Percentiles rank a stretch among this genome's conserved stretches.
Conservation (phyloP, 352 stramenopile genomes). For the Phytopythium aichiense region DNA sequence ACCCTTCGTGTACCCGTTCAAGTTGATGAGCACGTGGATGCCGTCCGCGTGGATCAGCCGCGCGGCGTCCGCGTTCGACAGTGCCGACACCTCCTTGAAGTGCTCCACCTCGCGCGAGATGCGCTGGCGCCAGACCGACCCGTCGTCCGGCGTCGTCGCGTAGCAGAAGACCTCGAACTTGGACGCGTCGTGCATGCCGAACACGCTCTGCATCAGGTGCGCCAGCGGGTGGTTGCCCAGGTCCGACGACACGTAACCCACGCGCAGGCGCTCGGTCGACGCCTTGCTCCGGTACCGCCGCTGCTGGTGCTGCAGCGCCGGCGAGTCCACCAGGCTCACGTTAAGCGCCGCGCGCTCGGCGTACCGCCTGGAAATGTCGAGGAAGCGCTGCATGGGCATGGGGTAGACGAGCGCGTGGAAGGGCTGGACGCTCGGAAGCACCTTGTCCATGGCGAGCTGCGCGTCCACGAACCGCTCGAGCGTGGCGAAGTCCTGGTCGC, state of each 20-base stretch:
- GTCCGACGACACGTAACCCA: constrained; percentile 90
- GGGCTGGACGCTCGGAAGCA: constrained; percentile 88
- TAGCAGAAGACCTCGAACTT: constrained; percentile 92
- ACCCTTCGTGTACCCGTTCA: constrained; percentile 94
- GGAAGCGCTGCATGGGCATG: constrained; percentile 68
- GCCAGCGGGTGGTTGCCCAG: constrained; percentile 90
- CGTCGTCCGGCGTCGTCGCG: constrained; percentile 70
- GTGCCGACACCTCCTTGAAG: constrained; percentile 77
- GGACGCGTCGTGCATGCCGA: constrained; percentile 83
- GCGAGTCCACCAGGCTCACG: constrained; percentile 82
- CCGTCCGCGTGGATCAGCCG: constrained; percentile 79
- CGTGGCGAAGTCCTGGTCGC: constrained; percentile 72
- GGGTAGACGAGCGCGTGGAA: constrained; percentile 93
- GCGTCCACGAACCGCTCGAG: constrained; percentile 63
- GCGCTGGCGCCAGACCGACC: constrained; percentile 75
- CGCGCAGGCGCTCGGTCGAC: constrained; percentile 61
- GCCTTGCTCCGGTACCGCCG: constrained; percentile 58
- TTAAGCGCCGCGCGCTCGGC: constrained; percentile 85
- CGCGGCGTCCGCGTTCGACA: constrained; percentile 65
- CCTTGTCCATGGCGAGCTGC: constrained; percentile 47
- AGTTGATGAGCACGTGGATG: constrained; percentile 90
- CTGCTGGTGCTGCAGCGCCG: constrained; percentile 25
- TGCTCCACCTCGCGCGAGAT: constrained; percentile 86
- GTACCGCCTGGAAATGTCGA: constrained; percentile 73
- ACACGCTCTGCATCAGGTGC: constrained; percentile 91